phyloP scores from a whole-genome alignment of 768 basidiomycete genomes.

The Leccinum uliginosum region DNA sequence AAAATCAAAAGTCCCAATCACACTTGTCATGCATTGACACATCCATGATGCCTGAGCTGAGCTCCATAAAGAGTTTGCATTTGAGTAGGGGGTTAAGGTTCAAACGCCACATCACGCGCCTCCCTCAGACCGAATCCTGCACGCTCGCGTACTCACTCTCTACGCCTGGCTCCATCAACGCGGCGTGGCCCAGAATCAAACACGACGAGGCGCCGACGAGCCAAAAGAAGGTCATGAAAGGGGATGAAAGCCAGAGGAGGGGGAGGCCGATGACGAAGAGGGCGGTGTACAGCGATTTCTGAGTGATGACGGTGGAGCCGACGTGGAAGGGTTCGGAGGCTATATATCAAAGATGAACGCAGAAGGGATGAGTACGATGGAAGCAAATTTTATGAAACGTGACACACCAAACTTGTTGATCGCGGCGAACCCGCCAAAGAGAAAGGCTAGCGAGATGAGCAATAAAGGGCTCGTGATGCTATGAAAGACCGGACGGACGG shows the following conservation, averaged over 20 bases:
- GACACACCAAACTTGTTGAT: conserved; percentile 85
- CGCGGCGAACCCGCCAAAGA: conserved; percentile 84
- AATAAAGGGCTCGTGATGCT: conserved; percentile 83
- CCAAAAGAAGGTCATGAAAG: conserved; percentile 88
- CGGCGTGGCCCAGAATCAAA: conserved; percentile 83
- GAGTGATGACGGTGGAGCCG: conserved; percentile 77
- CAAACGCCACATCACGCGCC: not conserved
- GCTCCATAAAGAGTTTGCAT: not conserved
- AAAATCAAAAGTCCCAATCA: not conserved
- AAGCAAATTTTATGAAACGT: not conserved
- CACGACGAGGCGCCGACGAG: conserved; percentile 83
- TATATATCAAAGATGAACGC: conserved; percentile 25
- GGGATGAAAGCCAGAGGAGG: conserved; percentile 74
- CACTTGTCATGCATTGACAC: not conserved
- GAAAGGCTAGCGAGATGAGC: conserved; percentile 78
- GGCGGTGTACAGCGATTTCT: conserved; percentile 81
- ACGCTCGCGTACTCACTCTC: conserved; percentile 88
- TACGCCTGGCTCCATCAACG: conserved; percentile 87
- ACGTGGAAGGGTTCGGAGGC: conserved; percentile 84
- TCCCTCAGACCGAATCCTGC: conserved; percentile 50
- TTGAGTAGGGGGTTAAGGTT: not conserved
- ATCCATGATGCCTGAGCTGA: not conserved
- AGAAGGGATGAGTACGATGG: not conserved
- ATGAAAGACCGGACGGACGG: not conserved
- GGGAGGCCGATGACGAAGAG: conserved; percentile 93